These are phyloP conservation scores for Flaveria robusta DNA, from an alignment of 129 eudicot genomes.

Conservation along the genomic window DNA sequence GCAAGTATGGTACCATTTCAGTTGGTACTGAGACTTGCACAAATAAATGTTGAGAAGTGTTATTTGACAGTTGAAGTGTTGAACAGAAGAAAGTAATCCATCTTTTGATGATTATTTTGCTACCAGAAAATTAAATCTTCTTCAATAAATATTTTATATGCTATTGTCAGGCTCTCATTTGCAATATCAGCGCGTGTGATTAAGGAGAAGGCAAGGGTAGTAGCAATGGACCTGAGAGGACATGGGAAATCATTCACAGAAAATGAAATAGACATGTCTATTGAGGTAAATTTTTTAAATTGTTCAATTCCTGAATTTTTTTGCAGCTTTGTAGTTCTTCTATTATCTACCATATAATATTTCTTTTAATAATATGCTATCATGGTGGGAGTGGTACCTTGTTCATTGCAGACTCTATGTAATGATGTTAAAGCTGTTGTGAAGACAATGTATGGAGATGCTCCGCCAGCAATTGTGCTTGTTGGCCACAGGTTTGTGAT, in stretches of 20 bases:
- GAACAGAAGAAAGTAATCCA: neutral
- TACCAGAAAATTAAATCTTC: neutral
- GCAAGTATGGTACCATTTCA: neutral
- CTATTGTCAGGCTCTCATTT: slow-evolving; percentile 75
- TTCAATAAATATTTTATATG: slow-evolving; percentile 15
- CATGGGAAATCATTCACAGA: slow-evolving; percentile 94
- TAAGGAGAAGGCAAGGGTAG: slow-evolving; percentile 87
- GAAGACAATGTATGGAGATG: slow-evolving; percentile 89
- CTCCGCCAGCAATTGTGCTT: slow-evolving; percentile 92
- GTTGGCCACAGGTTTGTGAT: slow-evolving; percentile 91
- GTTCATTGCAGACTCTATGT: slow-evolving; percentile 71
- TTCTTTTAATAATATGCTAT: slow-evolving; percentile 17
- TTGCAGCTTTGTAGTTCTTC: neutral
- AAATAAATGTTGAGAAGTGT: neutral
- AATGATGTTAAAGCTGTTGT: slow-evolving; percentile 81
- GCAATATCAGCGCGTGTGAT: slow-evolving; percentile 70
- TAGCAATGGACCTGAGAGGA: slow-evolving; percentile 96
- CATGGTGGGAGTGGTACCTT: neutral
- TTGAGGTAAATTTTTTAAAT: slow-evolving; percentile 57
- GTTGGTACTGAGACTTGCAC: neutral
- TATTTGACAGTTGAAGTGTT: neutral
- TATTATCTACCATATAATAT: neutral
- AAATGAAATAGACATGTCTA: slow-evolving; percentile 82
- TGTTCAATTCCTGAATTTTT: neutral
- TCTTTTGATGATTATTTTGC: neutral